Percentiles rank a stretch among this genome's conserved stretches.
Conservation (phyloP, 495 filamentous ascomycete species). For the Neurospora sp. region DNA sequence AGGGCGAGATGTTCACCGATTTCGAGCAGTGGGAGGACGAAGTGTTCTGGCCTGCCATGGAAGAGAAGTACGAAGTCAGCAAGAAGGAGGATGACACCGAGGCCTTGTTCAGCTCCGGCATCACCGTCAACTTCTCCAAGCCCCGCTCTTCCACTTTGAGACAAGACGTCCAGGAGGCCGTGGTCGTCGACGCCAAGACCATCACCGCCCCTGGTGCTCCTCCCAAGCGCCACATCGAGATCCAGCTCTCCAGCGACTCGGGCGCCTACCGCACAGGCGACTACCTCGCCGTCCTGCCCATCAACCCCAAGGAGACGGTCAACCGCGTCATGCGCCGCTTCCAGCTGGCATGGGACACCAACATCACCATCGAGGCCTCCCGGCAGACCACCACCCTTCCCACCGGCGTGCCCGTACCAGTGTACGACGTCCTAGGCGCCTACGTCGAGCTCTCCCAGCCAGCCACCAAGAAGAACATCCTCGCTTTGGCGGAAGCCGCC, state of each 20-base stretch:
- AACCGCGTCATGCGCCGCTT: conserved; percentile 40
- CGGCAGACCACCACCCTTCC: conserved; percentile 49
- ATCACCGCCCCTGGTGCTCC: conserved; percentile 47
- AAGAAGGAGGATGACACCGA: conserved; percentile 6
- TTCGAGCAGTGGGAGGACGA: conserved; percentile 66
- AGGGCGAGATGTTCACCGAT: conserved; percentile 55
- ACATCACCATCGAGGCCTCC: conserved; percentile 33
- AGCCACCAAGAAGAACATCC: conserved; percentile 49
- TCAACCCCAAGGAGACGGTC: conserved; percentile 53
- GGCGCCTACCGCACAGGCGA: conserved; percentile 57
- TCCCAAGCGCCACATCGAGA: conserved; percentile 54
- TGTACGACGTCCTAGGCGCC: conserved; percentile 49
- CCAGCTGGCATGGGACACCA: conserved; percentile 54
- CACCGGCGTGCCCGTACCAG: conserved; percentile 46
- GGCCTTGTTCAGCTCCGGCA: conserved; percentile 15
- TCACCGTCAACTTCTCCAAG: conserved; percentile 49
- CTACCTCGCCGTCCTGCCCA: conserved; percentile 63
- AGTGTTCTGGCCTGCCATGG: conserved; percentile 53
- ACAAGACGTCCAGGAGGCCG: conserved; percentile 55
- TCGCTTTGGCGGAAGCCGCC: conserved; percentile 32
- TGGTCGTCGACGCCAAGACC: conserved; percentile 43
- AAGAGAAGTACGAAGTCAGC: conserved; percentile 34
- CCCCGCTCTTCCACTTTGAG: conserved; percentile 50
- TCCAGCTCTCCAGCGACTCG: conserved; percentile 55
- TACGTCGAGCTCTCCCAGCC: conserved; percentile 68